A percentile compares a stretch with the other conserved stretches of the same genome.
Conservation (phyloP, 2,329 filamentous ascomycete species). For the Sclerotinia minor region DNA sequence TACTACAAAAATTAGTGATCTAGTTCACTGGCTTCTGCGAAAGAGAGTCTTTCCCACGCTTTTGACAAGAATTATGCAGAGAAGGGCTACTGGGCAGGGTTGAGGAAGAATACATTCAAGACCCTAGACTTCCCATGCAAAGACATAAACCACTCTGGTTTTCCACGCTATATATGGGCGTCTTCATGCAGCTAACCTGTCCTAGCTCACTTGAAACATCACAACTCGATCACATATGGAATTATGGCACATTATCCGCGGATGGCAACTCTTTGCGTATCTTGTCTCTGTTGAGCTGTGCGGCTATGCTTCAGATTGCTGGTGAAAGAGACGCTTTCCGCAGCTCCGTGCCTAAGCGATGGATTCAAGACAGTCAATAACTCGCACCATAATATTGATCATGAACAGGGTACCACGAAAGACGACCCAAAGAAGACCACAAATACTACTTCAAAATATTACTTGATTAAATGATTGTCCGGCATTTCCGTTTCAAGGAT, state of each 20-base stretch:
- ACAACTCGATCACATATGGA: not conserved
- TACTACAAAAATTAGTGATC: no score
- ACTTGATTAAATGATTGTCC: not conserved
- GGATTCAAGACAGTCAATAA: no score
- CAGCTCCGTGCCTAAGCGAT: not conserved
- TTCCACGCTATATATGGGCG: not conserved
- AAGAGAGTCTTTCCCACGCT: not conserved
- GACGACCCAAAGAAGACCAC: not conserved
- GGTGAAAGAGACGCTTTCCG: not conserved
- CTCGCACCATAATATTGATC: not conserved
- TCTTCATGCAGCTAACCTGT: not conserved
- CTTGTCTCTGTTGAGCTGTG: not conserved
- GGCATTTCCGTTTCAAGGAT: not conserved
- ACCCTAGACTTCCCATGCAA: not conserved
- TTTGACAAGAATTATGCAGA: not conserved
- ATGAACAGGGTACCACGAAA: no score
- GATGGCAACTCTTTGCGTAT: not conserved
- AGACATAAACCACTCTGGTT: not conserved
- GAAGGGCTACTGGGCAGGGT: no score
- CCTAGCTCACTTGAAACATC: not conserved
- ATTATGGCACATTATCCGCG: not conserved
- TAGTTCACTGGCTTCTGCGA: no score
- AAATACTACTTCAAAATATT: not conserved
- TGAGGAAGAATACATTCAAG: no score
- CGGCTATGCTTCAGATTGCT: not conserved